Conservation (phyloP, 2,329 filamentous ascomycete species). For the Penicillium sp. region DNA sequence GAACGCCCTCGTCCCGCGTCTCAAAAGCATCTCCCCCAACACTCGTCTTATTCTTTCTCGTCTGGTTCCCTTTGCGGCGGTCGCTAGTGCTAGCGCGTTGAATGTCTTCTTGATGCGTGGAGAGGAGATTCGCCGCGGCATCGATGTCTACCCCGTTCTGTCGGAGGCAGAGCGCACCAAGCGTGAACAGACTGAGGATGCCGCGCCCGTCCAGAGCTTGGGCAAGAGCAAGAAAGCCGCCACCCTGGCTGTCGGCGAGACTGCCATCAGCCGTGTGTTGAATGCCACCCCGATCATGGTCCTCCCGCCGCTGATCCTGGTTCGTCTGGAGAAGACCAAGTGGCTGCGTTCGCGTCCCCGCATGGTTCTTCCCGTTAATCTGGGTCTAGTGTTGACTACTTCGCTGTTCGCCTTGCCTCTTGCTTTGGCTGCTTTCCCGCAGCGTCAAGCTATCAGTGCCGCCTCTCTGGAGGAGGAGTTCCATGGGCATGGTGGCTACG, state of each 20-base stretch:
- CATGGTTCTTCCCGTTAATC: conserved; percentile 76
- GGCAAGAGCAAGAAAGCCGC: conserved; percentile 88
- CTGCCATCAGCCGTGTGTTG: conserved; percentile 82
- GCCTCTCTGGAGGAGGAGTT: conserved; percentile 81
- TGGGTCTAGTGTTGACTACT: conserved; percentile 80
- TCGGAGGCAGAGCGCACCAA: conserved; percentile 65
- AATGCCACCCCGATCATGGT: conserved; percentile 98
- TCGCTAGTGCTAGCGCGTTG: conserved; percentile 82
- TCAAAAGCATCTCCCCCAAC: conserved; percentile 71
- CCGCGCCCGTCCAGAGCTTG: conserved; percentile 62
- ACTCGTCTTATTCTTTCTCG: conserved; percentile 74
- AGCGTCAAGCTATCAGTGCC: conserved; percentile 77
- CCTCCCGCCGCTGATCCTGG: conserved; percentile 79
- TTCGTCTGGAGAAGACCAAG: conserved; percentile 75
- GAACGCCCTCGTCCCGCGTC: conserved; percentile 80
- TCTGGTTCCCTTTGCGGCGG: conserved; percentile 94
- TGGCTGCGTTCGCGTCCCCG: conserved; percentile 78
- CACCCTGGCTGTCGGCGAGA: conserved; percentile 85
- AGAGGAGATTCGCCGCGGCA: conserved; percentile 89
- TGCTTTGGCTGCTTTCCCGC: conserved; percentile 87
- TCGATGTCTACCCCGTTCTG: conserved; percentile 84
- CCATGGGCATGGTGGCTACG: conserved; percentile 71
- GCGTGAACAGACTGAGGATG: conserved; percentile 56
- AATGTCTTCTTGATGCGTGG: conserved; percentile 98
- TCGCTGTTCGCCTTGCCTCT: conserved; percentile 85